Base-by-base conservation (phyloP, 2,329 filamentous ascomycete species). In the Periconia sp. region DNA sequence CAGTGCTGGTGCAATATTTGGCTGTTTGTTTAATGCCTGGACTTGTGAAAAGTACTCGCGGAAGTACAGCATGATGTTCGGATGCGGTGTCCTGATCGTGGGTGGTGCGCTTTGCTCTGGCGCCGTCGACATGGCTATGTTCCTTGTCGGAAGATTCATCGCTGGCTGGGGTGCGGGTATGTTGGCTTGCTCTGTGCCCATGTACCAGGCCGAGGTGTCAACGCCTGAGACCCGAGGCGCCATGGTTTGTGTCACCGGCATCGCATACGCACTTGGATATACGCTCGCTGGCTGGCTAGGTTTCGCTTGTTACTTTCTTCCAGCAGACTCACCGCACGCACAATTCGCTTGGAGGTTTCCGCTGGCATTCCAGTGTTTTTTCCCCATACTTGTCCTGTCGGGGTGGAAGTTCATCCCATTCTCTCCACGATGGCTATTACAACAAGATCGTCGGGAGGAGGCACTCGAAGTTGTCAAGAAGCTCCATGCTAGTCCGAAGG, bases 281-380 rank as follows among this genome's bases (percentile, higher is more conserved):
- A 57, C 58, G 3, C 45, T 72, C 6, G 61, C 71, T 1, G 67
- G 63, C 2, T 75, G 70, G 72, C 61, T 75, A 36, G 71, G 71
- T 6, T 73, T 68, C 43, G 71, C 59, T 2, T 73, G 66, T 42
- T 74, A 63, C 50, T 70, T 70, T 59, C 69, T 55, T 53, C 65
- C 59, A 5, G 54, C 55, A 16, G 63, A 61, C 3, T 55, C 63
- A 0, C 48, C 58, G 8, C 29, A 50, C 25, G 63, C 66, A 1
- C 57, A 59, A 1, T 73, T 74, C 38, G 54, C 70, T 6, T 80
- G 78, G 77, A 62, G 73, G 10, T 74, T 75, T 40, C 72, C 73
- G 1, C 59, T 78, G 3, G 73, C 73, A 0, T 69, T 77, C 34
- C 74, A 77, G 49, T 66, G 60, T 22, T 56, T 69, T 3, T 71